Evolutionary conservation across 2,329 filamentous ascomycete species (phyloP).

Genomic region (Cladophialophora bantiana): DNA sequence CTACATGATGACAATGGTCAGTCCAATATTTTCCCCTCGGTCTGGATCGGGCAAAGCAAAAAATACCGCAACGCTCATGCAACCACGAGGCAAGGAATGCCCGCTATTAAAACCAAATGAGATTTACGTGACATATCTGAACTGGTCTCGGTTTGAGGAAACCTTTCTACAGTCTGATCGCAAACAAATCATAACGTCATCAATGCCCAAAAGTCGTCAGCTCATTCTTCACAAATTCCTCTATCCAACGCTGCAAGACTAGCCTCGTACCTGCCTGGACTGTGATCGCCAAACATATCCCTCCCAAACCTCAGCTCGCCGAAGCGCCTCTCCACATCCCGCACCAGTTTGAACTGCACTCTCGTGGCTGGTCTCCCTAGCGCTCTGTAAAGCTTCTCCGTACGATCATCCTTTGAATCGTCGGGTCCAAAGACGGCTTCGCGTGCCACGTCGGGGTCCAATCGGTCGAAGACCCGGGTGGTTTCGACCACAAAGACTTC

Average conservation of each 20-base stretch:
- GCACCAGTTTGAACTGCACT: constrained; percentile 73
- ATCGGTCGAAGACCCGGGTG: constrained; percentile 68
- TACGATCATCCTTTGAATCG: constrained; percentile 47
- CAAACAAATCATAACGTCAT: not conserved
- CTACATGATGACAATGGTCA: too few species aligned
- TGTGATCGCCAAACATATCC: constrained; percentile 78
- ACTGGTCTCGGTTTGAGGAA: not conserved
- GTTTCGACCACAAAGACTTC: constrained; percentile 78
- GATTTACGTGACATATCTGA: not conserved
- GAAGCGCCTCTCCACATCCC: constrained; percentile 74
- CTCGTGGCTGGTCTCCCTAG: constrained; percentile 72
- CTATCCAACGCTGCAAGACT: constrained; percentile 66
- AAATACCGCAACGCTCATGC: too few species aligned
- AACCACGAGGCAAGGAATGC: not conserved
- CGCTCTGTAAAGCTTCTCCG: constrained; percentile 42
- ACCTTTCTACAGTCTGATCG: not conserved
- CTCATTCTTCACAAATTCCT: constrained; percentile 52
- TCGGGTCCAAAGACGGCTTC: constrained; percentile 54
- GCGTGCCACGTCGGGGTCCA: constrained; percentile 56
- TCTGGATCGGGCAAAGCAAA: too few species aligned
- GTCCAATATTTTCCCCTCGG: too few species aligned
- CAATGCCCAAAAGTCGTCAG: not conserved
- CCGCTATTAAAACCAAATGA: not conserved
- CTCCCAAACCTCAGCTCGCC: constrained; percentile 74
- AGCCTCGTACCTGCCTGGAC: constrained; percentile 75